Evolutionary conservation across 2,329 filamentous ascomycete genomes (phyloP).

Genomic region (Trichoderma sp.): DNA sequence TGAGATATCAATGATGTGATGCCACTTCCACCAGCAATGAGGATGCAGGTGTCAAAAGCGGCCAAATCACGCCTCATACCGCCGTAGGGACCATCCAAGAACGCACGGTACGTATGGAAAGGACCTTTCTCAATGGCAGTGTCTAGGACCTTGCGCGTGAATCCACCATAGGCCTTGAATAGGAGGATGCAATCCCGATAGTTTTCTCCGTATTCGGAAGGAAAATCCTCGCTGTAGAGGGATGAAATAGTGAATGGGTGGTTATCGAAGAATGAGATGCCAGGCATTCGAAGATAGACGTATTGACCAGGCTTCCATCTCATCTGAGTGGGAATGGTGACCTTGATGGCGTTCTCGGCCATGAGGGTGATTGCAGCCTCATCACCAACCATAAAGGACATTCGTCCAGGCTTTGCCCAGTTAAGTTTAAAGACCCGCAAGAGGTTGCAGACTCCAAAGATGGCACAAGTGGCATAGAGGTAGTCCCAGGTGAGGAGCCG

Average conservation of each 20-base stretch:
- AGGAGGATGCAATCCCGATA: constrained; percentile 89
- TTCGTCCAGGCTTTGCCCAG: constrained; percentile 78
- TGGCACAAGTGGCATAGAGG: constrained; percentile 75
- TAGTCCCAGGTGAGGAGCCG: constrained; percentile 90
- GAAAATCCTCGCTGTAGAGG: constrained; percentile 89
- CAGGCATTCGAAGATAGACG: constrained; percentile 91
- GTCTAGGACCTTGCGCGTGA: constrained; percentile 82
- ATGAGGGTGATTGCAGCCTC: constrained; percentile 88
- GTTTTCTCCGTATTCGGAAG: constrained; percentile 84
- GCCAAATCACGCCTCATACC: constrained; percentile 89
- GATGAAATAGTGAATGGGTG: constrained; percentile 96
- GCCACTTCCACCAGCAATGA: constrained; percentile 91
- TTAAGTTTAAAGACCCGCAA: constrained; percentile 82
- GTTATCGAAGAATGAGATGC: constrained; percentile 86
- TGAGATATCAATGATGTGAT: constrained; percentile 94
- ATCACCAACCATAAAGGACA: constrained; percentile 85
- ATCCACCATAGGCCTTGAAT: constrained; percentile 88
- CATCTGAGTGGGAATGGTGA: constrained; percentile 91
- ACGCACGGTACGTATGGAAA: constrained; percentile 88
- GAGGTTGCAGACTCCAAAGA: constrained; percentile 75
- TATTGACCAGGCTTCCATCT: constrained; percentile 93
- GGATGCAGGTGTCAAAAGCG: constrained; percentile 88
- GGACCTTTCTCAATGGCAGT: constrained; percentile 83
- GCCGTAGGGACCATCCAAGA: constrained; percentile 91
- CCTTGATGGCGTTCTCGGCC: constrained; percentile 91